Conservation (phyloP, 345 rosid species). For the Mangifera indica region DNA sequence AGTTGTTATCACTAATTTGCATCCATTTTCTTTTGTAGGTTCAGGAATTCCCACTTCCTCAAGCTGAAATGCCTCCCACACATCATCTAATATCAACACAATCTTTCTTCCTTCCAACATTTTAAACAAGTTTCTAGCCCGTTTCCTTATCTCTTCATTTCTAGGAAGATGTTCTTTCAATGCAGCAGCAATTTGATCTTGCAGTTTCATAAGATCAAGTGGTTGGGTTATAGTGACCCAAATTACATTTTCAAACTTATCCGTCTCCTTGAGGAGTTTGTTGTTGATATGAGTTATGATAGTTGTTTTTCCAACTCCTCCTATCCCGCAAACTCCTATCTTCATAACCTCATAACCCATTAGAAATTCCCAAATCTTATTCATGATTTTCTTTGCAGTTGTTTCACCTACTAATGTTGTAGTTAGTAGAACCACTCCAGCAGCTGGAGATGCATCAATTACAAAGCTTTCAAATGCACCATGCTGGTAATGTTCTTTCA, state of each 20-base stretch:
- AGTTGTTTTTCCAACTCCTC: neutral
- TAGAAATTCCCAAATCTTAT: neutral
- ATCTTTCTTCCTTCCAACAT: too few relatives aligned
- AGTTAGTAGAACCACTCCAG: neutral
- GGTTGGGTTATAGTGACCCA: neutral
- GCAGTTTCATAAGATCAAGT: neutral
- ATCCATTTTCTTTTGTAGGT: neutral
- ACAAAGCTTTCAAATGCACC: neutral
- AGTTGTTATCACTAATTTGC: conserved; percentile 17
- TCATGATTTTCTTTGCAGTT: too few relatives aligned
- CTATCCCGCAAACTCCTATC: neutral
- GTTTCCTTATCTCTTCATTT: too few relatives aligned
- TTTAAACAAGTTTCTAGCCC: too few relatives aligned
- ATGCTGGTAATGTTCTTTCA: neutral
- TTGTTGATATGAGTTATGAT: neutral
- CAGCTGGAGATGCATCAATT: neutral
- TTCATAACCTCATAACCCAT: neutral
- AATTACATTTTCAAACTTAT: neutral
- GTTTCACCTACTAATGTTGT: neutral
- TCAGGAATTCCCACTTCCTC: neutral
- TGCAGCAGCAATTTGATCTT: too few relatives aligned
- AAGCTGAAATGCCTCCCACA: neutral
- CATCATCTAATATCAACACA: too few relatives aligned
- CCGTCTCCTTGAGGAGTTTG: neutral
- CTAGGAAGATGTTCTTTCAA: too few relatives aligned